Evolutionary conservation across 352 stramenopile genomes (phyloP), one percentile per base, ranked within the genome.

Genomic region (Phytopythium cucurbitacearum): DNA sequence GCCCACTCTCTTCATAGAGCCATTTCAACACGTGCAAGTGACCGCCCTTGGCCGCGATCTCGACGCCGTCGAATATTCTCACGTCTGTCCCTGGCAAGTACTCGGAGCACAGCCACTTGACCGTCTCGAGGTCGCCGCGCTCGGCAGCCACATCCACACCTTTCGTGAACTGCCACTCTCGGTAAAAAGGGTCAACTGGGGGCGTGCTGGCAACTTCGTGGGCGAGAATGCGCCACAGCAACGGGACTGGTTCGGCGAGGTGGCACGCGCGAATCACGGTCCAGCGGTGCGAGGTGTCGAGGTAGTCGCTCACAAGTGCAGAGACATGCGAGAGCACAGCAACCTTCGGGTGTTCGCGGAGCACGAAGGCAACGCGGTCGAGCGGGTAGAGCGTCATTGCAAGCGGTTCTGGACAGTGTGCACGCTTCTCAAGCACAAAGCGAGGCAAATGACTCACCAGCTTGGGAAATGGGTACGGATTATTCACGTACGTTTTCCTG

Each of bases 1-100:
- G 5, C 38, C 59, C 13, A 42, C 36, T 12, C 12, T 55, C 8
- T n/a, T 60, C 41, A 55, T 68, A 46, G 4, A 68, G 56, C 60
- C 60, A 68, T n/a, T 60, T 40, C 16, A 67, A 38, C 42, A 69
- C 64, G n/a, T 65, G 38, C 12, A 69, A 59, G 38, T 71, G 54
- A 0, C 66, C 66, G 33, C 59, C 59, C 5, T 59, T 44, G 4
- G 49, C 21, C 15, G 57, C 57, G 12, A 12, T 21, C 12, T 44
- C 40, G 40, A 15, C 11, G 40, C 7, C 5, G 5, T 44, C 8
- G 40, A 12, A 7, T 44, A 12, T 1, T 44, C 40, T 9, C 11
- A 28, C 40, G 21, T 44, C 1, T 3, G 15, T 21, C 4, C 15
- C 68, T 62, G 44, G 51, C 56, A 3, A 40, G 58, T 52, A 12